Percentiles rank a stretch among this genome's conserved stretches.
These are phyloP conservation scores for Termitomyces sp. DNA, from an alignment of 768 basidiomycete genomes.

Conservation along the genomic window DNA sequence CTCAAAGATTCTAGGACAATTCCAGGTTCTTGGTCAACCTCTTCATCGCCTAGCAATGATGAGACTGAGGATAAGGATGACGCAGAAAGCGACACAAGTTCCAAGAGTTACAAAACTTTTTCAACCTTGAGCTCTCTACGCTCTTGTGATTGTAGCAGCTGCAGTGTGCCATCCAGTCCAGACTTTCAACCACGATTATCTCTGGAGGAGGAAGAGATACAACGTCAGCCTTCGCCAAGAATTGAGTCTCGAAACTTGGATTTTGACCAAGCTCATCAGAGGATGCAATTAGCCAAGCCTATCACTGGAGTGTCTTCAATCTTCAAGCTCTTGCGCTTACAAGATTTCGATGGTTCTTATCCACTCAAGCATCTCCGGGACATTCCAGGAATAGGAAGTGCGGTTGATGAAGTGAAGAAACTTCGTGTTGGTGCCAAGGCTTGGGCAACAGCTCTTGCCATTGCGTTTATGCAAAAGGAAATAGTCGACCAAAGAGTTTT, in stretches of 20 bases:
- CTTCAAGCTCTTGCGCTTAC: slow-evolving; percentile 29
- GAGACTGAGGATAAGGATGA: slow-evolving; percentile 17
- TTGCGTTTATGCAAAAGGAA: slow-evolving; percentile 38
- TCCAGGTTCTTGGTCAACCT: slow-evolving; percentile 18
- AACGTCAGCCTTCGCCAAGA: slow-evolving; percentile 27
- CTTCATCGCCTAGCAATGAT: slow-evolving; percentile 10
- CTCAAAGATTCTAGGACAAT: neutral
- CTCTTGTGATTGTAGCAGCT: slow-evolving; percentile 28
- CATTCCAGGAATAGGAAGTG: slow-evolving; percentile 29
- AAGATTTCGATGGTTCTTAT: slow-evolving; percentile 47
- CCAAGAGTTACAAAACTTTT: slow-evolving; percentile 26
- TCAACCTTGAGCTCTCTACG: slow-evolving; percentile 47
- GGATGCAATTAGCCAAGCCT: neutral
- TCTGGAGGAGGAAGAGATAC: slow-evolving; percentile 13
- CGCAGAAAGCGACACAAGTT: slow-evolving; percentile 2
- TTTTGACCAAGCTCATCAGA: slow-evolving; percentile 1
- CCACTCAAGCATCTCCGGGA: slow-evolving; percentile 18
- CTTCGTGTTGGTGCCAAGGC: slow-evolving; percentile 25
- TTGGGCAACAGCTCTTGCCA: slow-evolving; percentile 47
- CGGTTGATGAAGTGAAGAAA: slow-evolving; percentile 24
- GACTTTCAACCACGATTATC: slow-evolving; percentile 14
- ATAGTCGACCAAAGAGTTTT: slow-evolving; percentile 33
- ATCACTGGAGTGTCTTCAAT: slow-evolving; percentile 16
- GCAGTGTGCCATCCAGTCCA: slow-evolving; percentile 24
- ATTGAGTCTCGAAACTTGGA: slow-evolving; percentile 11